Percentiles rank a stretch among this genome's conserved stretches.
These are phyloP conservation scores for Talinum fruticosum DNA, from an alignment of 148 eudicot species.

Conservation along the genomic window DNA sequence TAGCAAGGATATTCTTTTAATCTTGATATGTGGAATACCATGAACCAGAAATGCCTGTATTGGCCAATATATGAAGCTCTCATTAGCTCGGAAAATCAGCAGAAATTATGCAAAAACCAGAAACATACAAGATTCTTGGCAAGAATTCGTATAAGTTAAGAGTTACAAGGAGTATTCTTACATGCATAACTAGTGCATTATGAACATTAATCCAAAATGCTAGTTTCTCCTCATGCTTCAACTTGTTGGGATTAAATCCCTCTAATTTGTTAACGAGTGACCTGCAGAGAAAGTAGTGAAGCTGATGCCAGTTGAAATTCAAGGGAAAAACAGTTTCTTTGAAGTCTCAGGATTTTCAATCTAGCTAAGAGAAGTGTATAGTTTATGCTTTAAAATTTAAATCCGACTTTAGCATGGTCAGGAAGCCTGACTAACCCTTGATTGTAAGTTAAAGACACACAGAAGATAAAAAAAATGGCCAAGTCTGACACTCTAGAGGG, in stretches of 20 bases:
- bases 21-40: constrained; percentile 62
- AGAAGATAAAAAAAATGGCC: too few relatives aligned
- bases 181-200: constrained; percentile 92
- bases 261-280: constrained; percentile 59
- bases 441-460: background rate
- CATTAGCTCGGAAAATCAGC: background rate
- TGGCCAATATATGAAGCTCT: background rate
- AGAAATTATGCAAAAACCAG: background rate
- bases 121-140: background rate
- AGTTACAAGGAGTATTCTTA: constrained; percentile 31
- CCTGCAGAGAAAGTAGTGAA: constrained; percentile 37
- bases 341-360: background rate
- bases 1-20: constrained; percentile 61
- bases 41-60: constrained; percentile 71
- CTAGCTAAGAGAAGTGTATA: background rate
- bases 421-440: background rate
- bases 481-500: too few relatives aligned
- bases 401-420: background rate
- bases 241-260: constrained; percentile 55
- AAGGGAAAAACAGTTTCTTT: background rate
- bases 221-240: constrained; percentile 83
- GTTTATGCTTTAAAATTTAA: background rate
- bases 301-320: background rate
- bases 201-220: constrained; percentile 97
- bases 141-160: background rate